Conservation (phyloP, 768 basidiomycete genomes). For the Tulasnella sp. region DNA sequence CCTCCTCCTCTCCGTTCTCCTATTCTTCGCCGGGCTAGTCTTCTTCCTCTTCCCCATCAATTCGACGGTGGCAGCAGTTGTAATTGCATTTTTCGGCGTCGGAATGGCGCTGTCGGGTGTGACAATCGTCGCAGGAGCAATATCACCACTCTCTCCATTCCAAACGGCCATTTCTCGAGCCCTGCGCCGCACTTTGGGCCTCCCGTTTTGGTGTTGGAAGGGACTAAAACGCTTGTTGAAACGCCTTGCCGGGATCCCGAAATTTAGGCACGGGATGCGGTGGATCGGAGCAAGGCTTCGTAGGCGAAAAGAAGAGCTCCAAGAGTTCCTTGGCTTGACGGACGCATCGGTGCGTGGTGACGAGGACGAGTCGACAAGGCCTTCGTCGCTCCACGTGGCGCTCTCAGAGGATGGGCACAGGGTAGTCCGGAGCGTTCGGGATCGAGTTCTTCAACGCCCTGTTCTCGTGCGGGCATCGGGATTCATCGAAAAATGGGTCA, state of each 20-base stretch:
- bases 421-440: background rate
- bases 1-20: conserved; percentile 8
- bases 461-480: background rate
- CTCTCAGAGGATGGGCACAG: background rate
- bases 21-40: background rate
- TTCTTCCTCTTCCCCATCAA: background rate
- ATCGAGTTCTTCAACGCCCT: background rate
- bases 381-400: background rate
- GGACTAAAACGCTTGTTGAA: background rate
- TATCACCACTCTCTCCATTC: background rate
- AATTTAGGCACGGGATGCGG: background rate
- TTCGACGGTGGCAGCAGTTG: background rate
- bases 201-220: background rate
- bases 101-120: background rate
- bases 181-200: background rate
- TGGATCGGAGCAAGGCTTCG: background rate
- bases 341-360: background rate
- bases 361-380: background rate
- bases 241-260: background rate
- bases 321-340: background rate
- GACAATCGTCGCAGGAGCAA: background rate
- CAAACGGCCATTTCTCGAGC: background rate
- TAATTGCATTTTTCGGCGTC: background rate
- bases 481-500: background rate
- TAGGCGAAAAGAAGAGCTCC: background rate